Base-by-base conservation (phyloP, 257 asterid species). In the Solanum pimpinellifolium region DNA sequence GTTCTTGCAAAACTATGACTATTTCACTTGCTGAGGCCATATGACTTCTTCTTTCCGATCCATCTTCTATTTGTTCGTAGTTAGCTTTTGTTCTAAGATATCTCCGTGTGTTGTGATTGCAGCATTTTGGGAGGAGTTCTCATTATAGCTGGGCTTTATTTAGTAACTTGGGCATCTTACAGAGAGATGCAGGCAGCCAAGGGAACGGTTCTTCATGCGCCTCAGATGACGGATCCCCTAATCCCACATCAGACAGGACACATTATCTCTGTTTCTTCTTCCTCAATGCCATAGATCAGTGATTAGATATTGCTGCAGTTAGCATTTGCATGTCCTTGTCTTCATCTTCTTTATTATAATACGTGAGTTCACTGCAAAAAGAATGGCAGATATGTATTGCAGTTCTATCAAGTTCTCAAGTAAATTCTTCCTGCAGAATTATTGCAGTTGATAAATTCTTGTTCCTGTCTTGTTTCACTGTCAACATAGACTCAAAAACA, bases 141-240 rank as follows among this genome's bases (percentile, higher is more conserved):
- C 68, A 95, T 97, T 39, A 91, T 95, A 83, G 96, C 92, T 14
- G 99, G 99, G 86, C 98, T 97, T 85, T 97, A 73, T 73, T 68
- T 94, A 94, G 98, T 97, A 80, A 97, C 99, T 15, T 95, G 98
- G 98, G 98, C 98, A 78, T 94, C 99, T 12, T 86, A 91, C 87
- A 89, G 92, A 88, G 98, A 94, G 83, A 93, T 41, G 88, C 93
- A 86, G 70, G 89, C 89, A 52, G n/a, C 89, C 42, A 47, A 13
- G 16, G 93, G 92, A 84, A 89, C 68, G 27, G 81, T 86, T 60
- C 84, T 89, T 56, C 93, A 86, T 35, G 59, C 90, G 16, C 35
- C 91, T 83, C 92, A 92, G 73, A 83, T 93, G 21, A 74, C 93
- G 12, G 98, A 94, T 39, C 90, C 95, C 4, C 91, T 91, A 25